A percentile compares a stretch with the other conserved stretches of the same genome.
Conservation (phyloP, 2,329 filamentous ascomycete species). For the Dothidotthia symphoricarpi region DNA sequence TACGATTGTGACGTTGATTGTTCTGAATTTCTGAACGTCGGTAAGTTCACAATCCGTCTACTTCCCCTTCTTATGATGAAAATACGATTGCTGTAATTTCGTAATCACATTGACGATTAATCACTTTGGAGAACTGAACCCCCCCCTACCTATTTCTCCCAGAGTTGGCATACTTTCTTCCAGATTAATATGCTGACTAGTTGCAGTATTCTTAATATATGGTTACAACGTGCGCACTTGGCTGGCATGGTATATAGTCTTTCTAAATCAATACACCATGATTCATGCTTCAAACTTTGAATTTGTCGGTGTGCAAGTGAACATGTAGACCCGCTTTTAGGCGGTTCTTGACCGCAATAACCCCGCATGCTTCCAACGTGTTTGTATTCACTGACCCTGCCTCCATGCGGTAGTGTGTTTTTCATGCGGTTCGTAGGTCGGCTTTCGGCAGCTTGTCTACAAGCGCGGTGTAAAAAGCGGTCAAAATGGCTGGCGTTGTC, state of each 20-base stretch:
- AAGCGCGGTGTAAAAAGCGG: conserved; percentile 3
- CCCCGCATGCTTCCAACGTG: background rate
- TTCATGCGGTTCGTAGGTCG: conserved; percentile 3
- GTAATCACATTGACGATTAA: conserved; percentile 60
- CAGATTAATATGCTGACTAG: conserved; percentile 4
- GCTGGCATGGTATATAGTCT: no score
- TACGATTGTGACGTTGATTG: background rate
- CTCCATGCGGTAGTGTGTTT: conserved; percentile 1
- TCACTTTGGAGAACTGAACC: conserved; percentile 67
- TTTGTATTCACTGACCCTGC: background rate
- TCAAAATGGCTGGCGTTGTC: conserved; percentile 3
- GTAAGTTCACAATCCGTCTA: conserved; percentile 16
- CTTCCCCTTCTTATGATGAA: conserved; percentile 53
- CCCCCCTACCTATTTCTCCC: background rate
- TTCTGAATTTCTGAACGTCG: background rate
- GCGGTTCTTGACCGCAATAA: conserved; percentile 12
- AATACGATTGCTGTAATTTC: conserved; percentile 62
- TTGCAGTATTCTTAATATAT: background rate
- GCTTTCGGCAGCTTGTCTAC: background rate
- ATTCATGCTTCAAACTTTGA: background rate
- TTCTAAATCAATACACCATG: no score
- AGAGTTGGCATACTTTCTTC: background rate
- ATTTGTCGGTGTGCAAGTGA: conserved; percentile 8
- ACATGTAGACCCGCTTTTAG: conserved; percentile 7
- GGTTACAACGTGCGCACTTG: no score